Conservation (phyloP, 805 yeast genomes). For the Spencermartinsiella europaea region DNA sequence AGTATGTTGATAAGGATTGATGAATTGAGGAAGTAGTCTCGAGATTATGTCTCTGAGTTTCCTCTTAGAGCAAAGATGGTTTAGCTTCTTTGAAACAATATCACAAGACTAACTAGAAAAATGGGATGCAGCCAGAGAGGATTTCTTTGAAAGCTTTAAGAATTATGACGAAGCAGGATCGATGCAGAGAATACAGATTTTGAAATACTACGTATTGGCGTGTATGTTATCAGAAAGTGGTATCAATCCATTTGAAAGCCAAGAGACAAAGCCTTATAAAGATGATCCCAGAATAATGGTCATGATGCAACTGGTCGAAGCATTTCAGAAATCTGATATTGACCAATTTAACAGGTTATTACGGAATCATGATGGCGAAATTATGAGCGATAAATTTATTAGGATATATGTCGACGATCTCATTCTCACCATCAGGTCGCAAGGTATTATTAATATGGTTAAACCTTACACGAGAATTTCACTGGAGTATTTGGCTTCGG, state of each 20-base stretch:
- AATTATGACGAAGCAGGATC: constrained; percentile 65
- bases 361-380: constrained; percentile 13
- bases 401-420: constrained; percentile 22
- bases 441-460: constrained; percentile 26
- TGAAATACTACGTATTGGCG: constrained; percentile 58
- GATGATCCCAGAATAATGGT: constrained; percentile 29
- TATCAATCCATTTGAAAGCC: constrained; percentile 67
- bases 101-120: constrained; percentile 29
- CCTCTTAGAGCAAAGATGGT: no score
- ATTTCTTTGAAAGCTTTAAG: constrained; percentile 52
- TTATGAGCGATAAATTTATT: constrained; percentile 15
- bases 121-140: constrained; percentile 52
- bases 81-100: not conserved
- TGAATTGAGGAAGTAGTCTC: no score
- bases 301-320: constrained; percentile 32
- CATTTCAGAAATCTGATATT: constrained; percentile 28
- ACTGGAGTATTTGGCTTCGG: constrained; percentile 23
- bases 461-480: constrained; percentile 30
- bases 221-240: constrained; percentile 53
- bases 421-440: constrained; percentile 24
- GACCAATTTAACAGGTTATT: constrained; percentile 20
- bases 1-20: constrained; percentile 22
- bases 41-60: no score
- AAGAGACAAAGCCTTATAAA: constrained; percentile 56
- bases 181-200: constrained; percentile 49